Conservation (phyloP, 345 rosid species). For the Citrus sinensis region DNA sequence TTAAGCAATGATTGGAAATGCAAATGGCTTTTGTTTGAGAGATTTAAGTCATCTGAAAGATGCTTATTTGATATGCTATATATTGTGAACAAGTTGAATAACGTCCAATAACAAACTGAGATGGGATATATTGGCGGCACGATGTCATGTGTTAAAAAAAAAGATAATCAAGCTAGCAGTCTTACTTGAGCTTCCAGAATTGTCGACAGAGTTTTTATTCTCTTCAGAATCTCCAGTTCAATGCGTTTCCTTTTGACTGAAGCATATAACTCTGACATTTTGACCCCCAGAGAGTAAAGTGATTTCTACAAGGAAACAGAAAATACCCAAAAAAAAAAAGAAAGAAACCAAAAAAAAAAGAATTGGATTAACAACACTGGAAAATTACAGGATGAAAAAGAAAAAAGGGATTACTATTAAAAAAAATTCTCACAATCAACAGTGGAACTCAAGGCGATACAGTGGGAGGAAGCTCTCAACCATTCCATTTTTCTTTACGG, state of each 20-base stretch:
- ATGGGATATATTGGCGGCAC: background rate
- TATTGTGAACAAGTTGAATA: background rate
- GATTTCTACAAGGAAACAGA: slow-evolving; percentile 47
- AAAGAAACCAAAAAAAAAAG: background rate
- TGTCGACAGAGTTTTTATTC: slow-evolving; percentile 38
- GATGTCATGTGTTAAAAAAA: no score
- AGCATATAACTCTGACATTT: slow-evolving; percentile 52
- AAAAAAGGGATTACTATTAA: background rate
- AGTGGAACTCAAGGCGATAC: no score
- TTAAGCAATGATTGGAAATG: background rate
- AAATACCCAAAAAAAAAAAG: no score
- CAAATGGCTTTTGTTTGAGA: background rate
- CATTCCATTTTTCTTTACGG: background rate
- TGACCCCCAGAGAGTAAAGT: slow-evolving; percentile 53
- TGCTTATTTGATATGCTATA: background rate
- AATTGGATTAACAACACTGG: background rate
- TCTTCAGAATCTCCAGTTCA: slow-evolving; percentile 44
- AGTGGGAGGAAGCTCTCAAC: background rate
- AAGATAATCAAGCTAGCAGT: background rate
- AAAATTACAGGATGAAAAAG: background rate
- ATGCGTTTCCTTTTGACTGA: slow-evolving; percentile 60
- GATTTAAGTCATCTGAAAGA: background rate
- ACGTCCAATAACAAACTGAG: background rate
- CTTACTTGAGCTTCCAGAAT: slow-evolving; percentile 77
- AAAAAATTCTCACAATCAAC: background rate